phyloP scores from a whole-genome alignment of 208 protist species.

The Histomonas meleagridis region DNA sequence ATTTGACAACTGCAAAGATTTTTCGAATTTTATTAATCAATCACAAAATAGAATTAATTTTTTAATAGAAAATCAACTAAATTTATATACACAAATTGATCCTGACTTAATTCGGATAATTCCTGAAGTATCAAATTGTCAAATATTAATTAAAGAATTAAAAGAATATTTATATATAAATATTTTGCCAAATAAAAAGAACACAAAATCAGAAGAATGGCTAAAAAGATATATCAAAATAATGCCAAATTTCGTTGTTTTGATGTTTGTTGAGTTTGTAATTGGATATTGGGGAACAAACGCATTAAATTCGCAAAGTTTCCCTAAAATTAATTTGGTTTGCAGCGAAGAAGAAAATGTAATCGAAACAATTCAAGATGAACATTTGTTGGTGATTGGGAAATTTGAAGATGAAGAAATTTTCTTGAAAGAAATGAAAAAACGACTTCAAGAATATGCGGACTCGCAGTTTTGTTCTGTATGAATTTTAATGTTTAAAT shows the following conservation, averaged over 20 bases:
- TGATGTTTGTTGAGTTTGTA: neutral
- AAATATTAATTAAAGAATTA: neutral
- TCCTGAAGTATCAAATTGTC: neutral
- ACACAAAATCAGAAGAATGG: neutral
- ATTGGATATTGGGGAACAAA: neutral
- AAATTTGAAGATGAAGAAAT: neutral
- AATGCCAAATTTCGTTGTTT: neutral
- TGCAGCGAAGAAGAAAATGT: neutral
- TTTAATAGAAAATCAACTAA: neutral
- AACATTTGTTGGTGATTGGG: neutral
- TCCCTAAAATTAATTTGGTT: neutral
- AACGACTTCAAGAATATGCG: neutral
- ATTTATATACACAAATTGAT: neutral
- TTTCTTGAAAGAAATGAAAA: neutral
- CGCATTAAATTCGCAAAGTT: neutral
- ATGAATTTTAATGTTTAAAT: neutral
- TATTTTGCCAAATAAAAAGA: neutral
- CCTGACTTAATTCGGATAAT: neutral
- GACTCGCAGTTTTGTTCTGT: neutral
- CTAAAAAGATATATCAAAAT: neutral
- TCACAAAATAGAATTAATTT: too few relatives aligned
- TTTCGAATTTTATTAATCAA: too few relatives aligned
- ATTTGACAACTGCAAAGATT: too few relatives aligned
- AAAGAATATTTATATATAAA: neutral
- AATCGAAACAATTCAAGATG: neutral